phyloP scores from a whole-genome alignment of 495 filamentous ascomycete species.

The Poronia punctata region DNA sequence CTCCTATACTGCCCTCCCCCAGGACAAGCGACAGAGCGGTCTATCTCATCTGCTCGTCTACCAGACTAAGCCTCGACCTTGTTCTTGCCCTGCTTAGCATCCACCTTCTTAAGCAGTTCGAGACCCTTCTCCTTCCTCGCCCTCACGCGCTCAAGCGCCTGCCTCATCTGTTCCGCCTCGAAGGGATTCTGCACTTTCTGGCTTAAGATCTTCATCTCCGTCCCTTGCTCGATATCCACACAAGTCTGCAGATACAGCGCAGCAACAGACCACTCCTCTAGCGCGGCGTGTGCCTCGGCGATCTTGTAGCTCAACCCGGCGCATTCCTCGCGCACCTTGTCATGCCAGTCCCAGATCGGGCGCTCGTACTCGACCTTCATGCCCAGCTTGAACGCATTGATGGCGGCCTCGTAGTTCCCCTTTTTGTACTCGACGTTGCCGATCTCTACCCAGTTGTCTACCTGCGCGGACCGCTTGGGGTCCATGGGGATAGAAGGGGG shows the following conservation, averaged over 20 bases:
- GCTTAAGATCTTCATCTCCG: constrained; percentile 94
- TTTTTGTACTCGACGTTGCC: constrained; percentile 81
- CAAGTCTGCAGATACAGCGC: constrained; percentile 76
- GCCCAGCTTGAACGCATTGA: constrained; percentile 72
- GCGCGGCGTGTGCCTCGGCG: constrained; percentile 80
- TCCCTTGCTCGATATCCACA: constrained; percentile 79
- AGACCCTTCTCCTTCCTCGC: constrained; percentile 64
- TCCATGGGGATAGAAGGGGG: constrained; percentile 76
- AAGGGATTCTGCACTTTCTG: constrained; percentile 69
- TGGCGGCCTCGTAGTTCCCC: constrained; percentile 62
- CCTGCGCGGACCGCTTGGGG: constrained; percentile 76
- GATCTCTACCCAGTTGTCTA: constrained; percentile 82
- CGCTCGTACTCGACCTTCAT: constrained; percentile 80
- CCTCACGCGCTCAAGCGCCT: constrained; percentile 65
- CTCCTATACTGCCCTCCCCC: background rate
- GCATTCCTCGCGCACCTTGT: constrained; percentile 76
- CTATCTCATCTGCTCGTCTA: background rate
- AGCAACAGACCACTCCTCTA: constrained; percentile 73
- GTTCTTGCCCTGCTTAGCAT: constrained; percentile 31
- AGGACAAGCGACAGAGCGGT: background rate
- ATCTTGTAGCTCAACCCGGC: constrained; percentile 74
- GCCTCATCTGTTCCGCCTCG: constrained; percentile 94
- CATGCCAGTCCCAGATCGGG: constrained; percentile 79
- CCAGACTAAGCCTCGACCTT: background rate
- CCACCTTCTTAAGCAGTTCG: constrained; percentile 63